phyloP scores from a whole-genome alignment of 2,329 filamentous ascomycete genomes.

The Metarhizium album region DNA sequence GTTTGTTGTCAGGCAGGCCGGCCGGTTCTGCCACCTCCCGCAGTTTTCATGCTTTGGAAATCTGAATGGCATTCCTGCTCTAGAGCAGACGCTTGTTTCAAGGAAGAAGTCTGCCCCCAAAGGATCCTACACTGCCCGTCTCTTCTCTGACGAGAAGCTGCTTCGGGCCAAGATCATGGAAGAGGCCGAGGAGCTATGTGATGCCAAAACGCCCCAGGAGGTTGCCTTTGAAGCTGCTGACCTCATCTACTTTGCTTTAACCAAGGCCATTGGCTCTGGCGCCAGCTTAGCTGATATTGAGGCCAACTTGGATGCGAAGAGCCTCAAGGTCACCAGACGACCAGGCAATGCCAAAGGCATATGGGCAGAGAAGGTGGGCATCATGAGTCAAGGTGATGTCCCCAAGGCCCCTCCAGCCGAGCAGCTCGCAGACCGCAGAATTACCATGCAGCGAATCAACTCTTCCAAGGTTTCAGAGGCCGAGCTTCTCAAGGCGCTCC shows the following conservation, averaged over 20 bases:
- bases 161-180: conserved; percentile 96
- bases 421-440: conserved; percentile 39
- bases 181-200: conserved; percentile 89
- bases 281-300: conserved; percentile 85
- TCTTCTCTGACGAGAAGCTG: conserved; percentile 87
- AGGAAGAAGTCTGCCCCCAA: conserved; percentile 74
- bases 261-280: conserved; percentile 76
- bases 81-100: conserved; percentile 77
- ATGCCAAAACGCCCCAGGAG: conserved; percentile 71
- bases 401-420: conserved; percentile 23
- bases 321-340: conserved; percentile 85
- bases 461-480: conserved; percentile 51
- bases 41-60: conserved; percentile 89
- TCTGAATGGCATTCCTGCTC: conserved; percentile 65
- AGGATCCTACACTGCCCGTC: conserved; percentile 84
- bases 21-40: conserved; percentile 87
- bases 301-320: conserved; percentile 86
- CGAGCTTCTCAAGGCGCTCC: conserved; percentile 63
- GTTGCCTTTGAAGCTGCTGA: conserved; percentile 93
- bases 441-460: conserved; percentile 74
- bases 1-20: conserved; percentile 83
- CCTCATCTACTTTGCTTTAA: conserved; percentile 88
- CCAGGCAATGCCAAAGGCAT: conserved; percentile 90
- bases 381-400: conserved; percentile 33
- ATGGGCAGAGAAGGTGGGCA: conserved; percentile 76